These are phyloP conservation scores for Heterobasidion occidentale DNA, from an alignment of 1,284 basidiomycete species.

Conservation along the genomic window DNA sequence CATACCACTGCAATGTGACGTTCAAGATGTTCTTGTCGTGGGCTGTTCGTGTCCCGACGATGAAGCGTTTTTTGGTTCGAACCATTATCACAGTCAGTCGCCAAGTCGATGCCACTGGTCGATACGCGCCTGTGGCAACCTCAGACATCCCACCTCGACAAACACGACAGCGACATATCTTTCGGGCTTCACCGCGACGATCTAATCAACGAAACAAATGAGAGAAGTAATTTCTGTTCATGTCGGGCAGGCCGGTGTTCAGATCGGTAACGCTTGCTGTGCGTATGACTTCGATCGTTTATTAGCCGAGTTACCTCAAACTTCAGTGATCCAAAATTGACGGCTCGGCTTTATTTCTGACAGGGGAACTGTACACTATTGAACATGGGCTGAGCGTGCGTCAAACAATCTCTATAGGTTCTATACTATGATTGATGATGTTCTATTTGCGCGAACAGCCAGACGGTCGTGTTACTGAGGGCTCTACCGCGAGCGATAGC, in stretches of 20 bases:
- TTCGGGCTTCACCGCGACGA: background rate
- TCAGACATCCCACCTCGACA: background rate
- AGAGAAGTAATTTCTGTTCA: conserved; percentile 91
- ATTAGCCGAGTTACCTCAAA: conserved; percentile 1
- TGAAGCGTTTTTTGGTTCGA: background rate
- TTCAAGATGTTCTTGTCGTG: background rate
- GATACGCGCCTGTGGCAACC: background rate
- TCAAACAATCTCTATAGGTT: conserved; percentile 14
- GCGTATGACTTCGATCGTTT: conserved; percentile 23
- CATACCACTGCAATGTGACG: conserved; percentile 3
- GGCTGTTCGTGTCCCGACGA: background rate
- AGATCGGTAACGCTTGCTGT: conserved; percentile 95
- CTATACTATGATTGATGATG: background rate
- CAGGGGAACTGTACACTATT: conserved; percentile 96
- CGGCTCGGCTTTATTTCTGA: conserved; percentile 4
- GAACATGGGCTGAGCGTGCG: conserved; percentile 93
- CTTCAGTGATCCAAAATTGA: background rate
- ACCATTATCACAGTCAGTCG: background rate
- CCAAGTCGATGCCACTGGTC: background rate
- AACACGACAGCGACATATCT: background rate
- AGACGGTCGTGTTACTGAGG: conserved; percentile 54
- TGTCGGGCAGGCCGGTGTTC: conserved; percentile 91
- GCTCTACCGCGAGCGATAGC: conserved; percentile 59
- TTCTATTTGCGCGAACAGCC: conserved; percentile 27
- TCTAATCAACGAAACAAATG: conserved; percentile 38